Percentiles rank a stretch among this genome's conserved stretches.
These are phyloP conservation scores for Diaporthe nobilis DNA, from an alignment of 2,329 filamentous ascomycete species.

Conservation along the genomic window DNA sequence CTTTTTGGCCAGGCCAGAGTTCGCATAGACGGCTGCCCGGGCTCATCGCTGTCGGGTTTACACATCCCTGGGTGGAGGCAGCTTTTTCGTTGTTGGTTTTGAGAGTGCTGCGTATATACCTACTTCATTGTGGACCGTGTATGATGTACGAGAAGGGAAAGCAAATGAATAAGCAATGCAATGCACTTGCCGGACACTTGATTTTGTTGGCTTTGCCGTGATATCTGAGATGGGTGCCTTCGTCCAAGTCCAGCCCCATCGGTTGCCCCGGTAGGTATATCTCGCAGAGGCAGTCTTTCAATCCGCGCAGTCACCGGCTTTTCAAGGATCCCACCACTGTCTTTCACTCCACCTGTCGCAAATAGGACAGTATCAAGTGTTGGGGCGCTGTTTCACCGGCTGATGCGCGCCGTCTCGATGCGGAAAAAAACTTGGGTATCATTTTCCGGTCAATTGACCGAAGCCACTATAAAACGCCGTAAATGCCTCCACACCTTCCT, in stretches of 20 bases:
- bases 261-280: not conserved
- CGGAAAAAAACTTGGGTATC: slow-evolving; percentile 32
- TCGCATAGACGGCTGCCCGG: slow-evolving; percentile 26
- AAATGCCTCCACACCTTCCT: not conserved
- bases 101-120: slow-evolving; percentile 38
- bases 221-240: no score
- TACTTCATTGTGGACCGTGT: slow-evolving; percentile 34
- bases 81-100: slow-evolving; percentile 22
- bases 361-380: not conserved
- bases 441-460: slow-evolving; percentile 26
- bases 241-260: not conserved
- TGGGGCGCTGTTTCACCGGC: not conserved
- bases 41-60: not conserved
- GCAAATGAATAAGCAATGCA: not conserved
- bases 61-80: slow-evolving; percentile 15
- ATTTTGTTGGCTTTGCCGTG: not conserved
- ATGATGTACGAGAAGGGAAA: slow-evolving; percentile 13
- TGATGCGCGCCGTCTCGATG: not conserved
- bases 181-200: not conserved
- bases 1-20: slow-evolving; percentile 25
- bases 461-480: slow-evolving; percentile 22
- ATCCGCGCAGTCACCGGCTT: not conserved
- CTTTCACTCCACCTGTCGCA: not conserved
- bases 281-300: not conserved
- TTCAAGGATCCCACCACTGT: no score